phyloP scores from a whole-genome alignment of 1,284 basidiomycete genomes.

The Ganoderma multipileum region DNA sequence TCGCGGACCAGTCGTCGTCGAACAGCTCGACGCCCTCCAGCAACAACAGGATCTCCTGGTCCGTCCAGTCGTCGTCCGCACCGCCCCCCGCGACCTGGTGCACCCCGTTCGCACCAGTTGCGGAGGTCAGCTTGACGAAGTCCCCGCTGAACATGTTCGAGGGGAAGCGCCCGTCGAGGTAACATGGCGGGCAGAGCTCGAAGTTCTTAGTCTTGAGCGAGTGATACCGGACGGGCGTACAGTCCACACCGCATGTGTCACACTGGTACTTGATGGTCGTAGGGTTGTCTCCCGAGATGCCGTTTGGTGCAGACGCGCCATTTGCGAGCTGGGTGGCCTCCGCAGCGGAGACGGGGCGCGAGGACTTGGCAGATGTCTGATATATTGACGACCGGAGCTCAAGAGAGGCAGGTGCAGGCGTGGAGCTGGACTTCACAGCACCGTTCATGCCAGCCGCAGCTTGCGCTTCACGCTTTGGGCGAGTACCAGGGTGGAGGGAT shows the following conservation, averaged over 20 bases:
- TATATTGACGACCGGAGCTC: constrained; percentile 89
- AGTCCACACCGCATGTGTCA: constrained; percentile 95
- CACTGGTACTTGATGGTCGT: constrained; percentile 73
- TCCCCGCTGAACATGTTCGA: constrained; percentile 97
- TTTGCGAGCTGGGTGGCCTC: constrained; percentile 73
- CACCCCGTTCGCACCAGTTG: constrained; percentile 44
- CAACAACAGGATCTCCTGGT: constrained; percentile 89
- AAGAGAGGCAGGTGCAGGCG: constrained; percentile 73
- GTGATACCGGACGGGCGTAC: constrained; percentile 89
- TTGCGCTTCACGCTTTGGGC: constrained; percentile 52
- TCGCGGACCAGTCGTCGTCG: constrained; percentile 95
- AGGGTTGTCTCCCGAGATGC: constrained; percentile 47
- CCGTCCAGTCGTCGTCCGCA: constrained; percentile 83
- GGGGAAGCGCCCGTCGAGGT: constrained; percentile 96
- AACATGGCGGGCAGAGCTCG: constrained; percentile 90
- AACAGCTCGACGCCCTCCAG: constrained; percentile 98
- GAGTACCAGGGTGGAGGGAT: constrained; percentile 92
- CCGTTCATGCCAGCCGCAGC: constrained; percentile 57
- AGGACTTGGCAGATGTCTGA: constrained; percentile 85
- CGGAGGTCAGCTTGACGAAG: constrained; percentile 88
- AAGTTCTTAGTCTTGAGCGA: constrained; percentile 93
- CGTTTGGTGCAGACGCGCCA: constrained; percentile 57
- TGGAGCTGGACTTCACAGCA: constrained; percentile 48
- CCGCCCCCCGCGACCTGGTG: constrained; percentile 51
- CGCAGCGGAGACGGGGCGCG: constrained; percentile 65